Evolutionary conservation across 805 yeast species (phyloP).

Genomic region (Wickerhamomyces silvicola): DNA sequence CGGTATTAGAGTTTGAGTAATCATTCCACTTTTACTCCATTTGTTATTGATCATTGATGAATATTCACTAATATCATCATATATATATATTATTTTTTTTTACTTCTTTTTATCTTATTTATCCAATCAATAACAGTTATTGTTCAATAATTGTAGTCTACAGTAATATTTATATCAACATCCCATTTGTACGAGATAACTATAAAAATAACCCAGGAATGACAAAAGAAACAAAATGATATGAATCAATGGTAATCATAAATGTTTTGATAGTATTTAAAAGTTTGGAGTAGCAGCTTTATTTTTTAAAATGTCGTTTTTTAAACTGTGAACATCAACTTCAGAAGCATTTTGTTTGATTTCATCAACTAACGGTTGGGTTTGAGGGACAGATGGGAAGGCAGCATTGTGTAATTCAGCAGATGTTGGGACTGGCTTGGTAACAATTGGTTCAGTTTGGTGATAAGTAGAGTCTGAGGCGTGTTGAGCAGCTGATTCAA

Average conservation of each 20-base stretch:
- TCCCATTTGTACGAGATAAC: no score
- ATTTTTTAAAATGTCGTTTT: conserved; percentile 25
- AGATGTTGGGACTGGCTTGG: conserved; percentile 3
- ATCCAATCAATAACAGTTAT: no score
- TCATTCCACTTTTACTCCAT: neutral
- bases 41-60: neutral
- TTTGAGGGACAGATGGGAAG: conserved; percentile 31
- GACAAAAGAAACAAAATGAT: no score
- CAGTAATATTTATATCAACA: no score
- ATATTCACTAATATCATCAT: neutral
- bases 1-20: conserved; percentile 33
- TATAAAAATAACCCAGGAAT: no score
- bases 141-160: no score
- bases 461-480: conserved; percentile 8
- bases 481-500: conserved; percentile 5
- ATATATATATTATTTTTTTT: no score
- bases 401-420: conserved; percentile 5
- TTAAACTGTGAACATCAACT: conserved; percentile 26
- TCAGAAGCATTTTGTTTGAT: conserved; percentile 10
- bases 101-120: no score
- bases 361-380: conserved; percentile 18
- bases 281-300: conserved; percentile 20
- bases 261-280: conserved; percentile 6
- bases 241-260: no score
- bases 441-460: conserved; percentile 13